These are phyloP conservation scores for Colletotrichum liaoningense DNA, from an alignment of 2,329 filamentous ascomycete genomes.

Conservation along the genomic window DNA sequence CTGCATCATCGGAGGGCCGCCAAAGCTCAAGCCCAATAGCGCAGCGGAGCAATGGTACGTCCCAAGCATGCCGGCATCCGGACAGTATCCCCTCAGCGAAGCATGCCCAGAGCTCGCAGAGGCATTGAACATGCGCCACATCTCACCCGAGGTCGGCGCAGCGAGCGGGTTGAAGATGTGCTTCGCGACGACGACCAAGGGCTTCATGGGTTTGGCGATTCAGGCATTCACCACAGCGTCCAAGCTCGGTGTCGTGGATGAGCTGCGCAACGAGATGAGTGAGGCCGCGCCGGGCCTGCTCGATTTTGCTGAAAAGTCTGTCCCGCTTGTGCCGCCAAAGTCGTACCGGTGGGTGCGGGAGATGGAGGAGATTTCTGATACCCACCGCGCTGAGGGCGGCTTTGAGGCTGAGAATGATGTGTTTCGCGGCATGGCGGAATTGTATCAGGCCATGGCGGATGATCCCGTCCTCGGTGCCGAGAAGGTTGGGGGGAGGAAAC, in stretches of 20 bases:
- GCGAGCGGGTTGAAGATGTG: slow-evolving; percentile 74
- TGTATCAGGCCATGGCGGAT: slow-evolving; percentile 71
- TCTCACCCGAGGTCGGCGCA: slow-evolving; percentile 61
- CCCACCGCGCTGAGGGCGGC: slow-evolving; percentile 73
- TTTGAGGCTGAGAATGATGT: slow-evolving; percentile 61
- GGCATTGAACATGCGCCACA: slow-evolving; percentile 60
- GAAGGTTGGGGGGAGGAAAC: slow-evolving; percentile 64
- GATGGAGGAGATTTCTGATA: slow-evolving; percentile 80
- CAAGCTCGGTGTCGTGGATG: slow-evolving; percentile 68
- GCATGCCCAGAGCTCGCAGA: slow-evolving; percentile 53
- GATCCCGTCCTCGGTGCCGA: slow-evolving; percentile 70
- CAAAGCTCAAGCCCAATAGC: slow-evolving; percentile 46
- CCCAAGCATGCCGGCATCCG: slow-evolving; percentile 61
- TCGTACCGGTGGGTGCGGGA: slow-evolving; percentile 84
- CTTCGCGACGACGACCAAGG: slow-evolving; percentile 71
- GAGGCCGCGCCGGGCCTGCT: slow-evolving; percentile 59
- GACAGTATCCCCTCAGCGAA: slow-evolving; percentile 54
- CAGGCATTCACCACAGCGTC: slow-evolving; percentile 78
- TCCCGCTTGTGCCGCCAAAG: slow-evolving; percentile 75
- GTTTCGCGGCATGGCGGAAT: slow-evolving; percentile 69
- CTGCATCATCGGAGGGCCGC: slow-evolving; percentile 67
- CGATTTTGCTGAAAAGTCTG: slow-evolving; percentile 57
- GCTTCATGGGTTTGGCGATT: slow-evolving; percentile 75
- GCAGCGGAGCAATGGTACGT: slow-evolving; percentile 47
- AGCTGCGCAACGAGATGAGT: slow-evolving; percentile 67